Evolutionary conservation across 2,329 filamentous ascomycete species (phyloP), one percentile per base, ranked within the genome.

Genomic region (Fusarium phyllophilum): DNA sequence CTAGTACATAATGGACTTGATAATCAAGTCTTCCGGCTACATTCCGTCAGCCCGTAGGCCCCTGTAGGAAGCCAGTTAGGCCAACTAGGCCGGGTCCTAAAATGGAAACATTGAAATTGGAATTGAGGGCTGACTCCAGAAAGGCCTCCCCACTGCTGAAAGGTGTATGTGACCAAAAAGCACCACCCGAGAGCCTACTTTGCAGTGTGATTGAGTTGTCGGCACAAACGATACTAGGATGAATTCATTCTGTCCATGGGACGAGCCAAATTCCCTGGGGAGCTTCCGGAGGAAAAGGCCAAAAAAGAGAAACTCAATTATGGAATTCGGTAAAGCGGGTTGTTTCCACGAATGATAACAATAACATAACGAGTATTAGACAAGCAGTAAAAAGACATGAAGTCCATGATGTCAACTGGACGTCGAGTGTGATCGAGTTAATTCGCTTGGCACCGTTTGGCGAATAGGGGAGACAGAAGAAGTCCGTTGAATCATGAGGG

Each of bases 341-440:
- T 58, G 49, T 65, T 70, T 72, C 59, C 65, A 65, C 71, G 71
- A 72, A 74, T 72, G 33, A 51, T 33, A 51, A 49, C 31, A 36
- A 51, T 44, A 46, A 55, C 31, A 36, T 29, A 62, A 61, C 59
- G 49, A 67, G 67, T 59, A 48, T 38, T 48, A 46, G 56, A 39
- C 41, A 65, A n/a, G 29, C 31, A 48, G 39, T 22, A 51, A 39
- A 49, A 55, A 34, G 66, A 52, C 55, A 48, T 57, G 60, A 63
- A 57, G 74, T 67, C 68, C 72, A 75, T 64, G 68, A 78, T 76
- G 68, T 77, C 74, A 78, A 75, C 66, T 63, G 64, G 68, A 67
- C 54, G 68, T 68, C 52, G 68, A 70, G 68, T 45, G 68, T 67
- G 68, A 59, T 73, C 68, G 51, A 38, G 36, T 34, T 54, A 41